Base-by-base conservation (phyloP, 768 basidiomycete genomes). In the Pisolithus marmoratus region DNA sequence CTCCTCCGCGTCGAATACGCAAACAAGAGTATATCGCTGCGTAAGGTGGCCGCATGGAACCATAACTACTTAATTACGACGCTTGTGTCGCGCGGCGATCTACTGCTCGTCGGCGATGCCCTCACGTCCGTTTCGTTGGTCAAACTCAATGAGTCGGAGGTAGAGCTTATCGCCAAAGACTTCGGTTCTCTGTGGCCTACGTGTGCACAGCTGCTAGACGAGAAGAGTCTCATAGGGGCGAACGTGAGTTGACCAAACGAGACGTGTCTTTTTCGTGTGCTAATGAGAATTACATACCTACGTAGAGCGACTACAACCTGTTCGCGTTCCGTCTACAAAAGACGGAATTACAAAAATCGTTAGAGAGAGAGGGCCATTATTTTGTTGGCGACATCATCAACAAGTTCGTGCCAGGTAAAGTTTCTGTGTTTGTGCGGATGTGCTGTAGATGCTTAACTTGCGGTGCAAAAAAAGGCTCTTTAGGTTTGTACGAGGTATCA, bases 11-110 rank as follows among this genome's bases (percentile, higher is more conserved):
- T 81, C 3, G 71, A 74, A 40, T 63, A 55, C 46, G 58, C 72
- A n/a, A 60, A 64, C 9, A 58, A 60, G 34, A 57, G 71, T 15
- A 58, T 70, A 31, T 56, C 65, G 1, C 67, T 70, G 56, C 60
- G 61, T 5, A 70, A 72, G 27, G 58, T 81, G 7, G 64, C 79
- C 0, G 72, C 79, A 37, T 94, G 90, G 85, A 83, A 87, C 56
- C 88, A 91, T 63, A 92, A 89, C 50, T 93, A 94, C 68, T 54
- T 88, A 51, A 81, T 94, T 26, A 82, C 79, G 4, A 83, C 80
- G 50, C 68, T 96, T 20, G 80, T 78, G 0, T 70, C 80, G 3
- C 76, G 75, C 44, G 76, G 72, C 2, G 68, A 82, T 53, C 70
- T 68, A 43, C 63, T 95, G 23, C 68, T 88, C 17, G 77, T 83